Evolutionary conservation across 2,329 filamentous ascomycete genomes (phyloP), one percentile per base, ranked within the genome.

Genomic region (Beauveria brongniartii): DNA sequence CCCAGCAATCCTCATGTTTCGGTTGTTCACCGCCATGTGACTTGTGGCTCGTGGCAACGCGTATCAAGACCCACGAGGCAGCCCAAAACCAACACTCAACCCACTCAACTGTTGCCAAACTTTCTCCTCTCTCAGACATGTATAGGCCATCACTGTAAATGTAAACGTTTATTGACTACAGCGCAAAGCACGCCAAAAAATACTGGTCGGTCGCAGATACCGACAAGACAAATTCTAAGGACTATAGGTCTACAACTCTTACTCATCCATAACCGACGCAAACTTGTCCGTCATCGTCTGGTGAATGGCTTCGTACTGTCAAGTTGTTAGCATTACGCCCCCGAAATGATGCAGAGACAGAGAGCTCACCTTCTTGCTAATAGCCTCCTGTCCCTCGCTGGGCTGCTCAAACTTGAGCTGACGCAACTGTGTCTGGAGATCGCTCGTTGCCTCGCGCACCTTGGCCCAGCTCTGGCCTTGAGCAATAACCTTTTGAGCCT

Each of bases 391-490:
- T 62, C 91, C 91, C 0, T 99, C 90, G 56, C 83, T 84, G 6
- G 94, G 94, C 65, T 96, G 73, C 82, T 99, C 94, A 70, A 99
- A 99, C 81, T 99, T 99, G 84, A 99, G 92, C 74, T 85, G 90
- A 72, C 93, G 85, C 69, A 99, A 82, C 72, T 91, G 82, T 63
- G 80, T 83, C 80, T 97, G 92, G 67, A 97, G 86, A 26, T 97
- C 93, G 61, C 83, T 80, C 14, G 94, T 99, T 40, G 90, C 86
- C 70, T 99, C 94, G 67, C 93, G 87, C 60, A 99, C 89, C 84
- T 96, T 97, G 72, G 81, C 80, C 94, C 94, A 99, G 76, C 80
- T 88, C 77, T 93, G 89, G 63, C 94, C 94, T 75, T 96, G 91
- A 6, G 89, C 83, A 71, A 99, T 84, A 7, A 91, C 92, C 84